These are phyloP conservation scores for Epichloe bromicola DNA, from an alignment of 2,329 filamentous ascomycete genomes.

Conservation along the genomic window DNA sequence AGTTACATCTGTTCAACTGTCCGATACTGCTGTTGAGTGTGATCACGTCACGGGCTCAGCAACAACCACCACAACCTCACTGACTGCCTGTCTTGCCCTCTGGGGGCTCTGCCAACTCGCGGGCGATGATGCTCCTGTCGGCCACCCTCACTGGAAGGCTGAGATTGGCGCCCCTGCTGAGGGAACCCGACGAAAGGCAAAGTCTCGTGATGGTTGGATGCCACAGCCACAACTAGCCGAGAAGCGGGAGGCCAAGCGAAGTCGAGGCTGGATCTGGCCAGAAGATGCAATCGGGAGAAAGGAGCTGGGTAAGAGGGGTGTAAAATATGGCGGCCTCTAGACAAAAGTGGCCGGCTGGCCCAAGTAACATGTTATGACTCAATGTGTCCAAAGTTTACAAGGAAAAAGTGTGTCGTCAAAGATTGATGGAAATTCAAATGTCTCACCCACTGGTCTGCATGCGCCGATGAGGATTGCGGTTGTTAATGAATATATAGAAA, in stretches of 20 bases:
- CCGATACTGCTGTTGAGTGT: conserved; percentile 22
- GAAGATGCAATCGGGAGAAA: conserved; percentile 61
- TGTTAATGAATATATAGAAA: neutral
- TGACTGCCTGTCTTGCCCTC: conserved; percentile 61
- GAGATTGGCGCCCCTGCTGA: conserved; percentile 67
- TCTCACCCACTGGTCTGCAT: neutral
- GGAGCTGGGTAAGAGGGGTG: conserved; percentile 55
- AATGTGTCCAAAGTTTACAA: neutral
- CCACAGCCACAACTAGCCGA: conserved; percentile 58
- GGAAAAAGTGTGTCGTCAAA: neutral
- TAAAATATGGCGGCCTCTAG: conserved; percentile 34
- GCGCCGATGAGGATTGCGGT: too few relatives aligned
- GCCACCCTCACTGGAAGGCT: conserved; percentile 50
- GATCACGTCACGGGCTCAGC: conserved; percentile 23
- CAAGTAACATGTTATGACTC: neutral
- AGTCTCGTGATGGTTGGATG: conserved; percentile 63
- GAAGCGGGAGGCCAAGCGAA: conserved; percentile 64
- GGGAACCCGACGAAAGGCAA: conserved; percentile 55
- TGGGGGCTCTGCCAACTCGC: conserved; percentile 69
- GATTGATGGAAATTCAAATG: neutral
- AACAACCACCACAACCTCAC: conserved; percentile 26
- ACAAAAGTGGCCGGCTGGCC: neutral
- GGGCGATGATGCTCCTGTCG: conserved; percentile 37
- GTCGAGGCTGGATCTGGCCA: conserved; percentile 62
- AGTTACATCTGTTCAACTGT: conserved; percentile 48